Evolutionary conservation across 495 filamentous ascomycete species (phyloP), one percentile per base, ranked within the genome.

Genomic region (Hypoxylon subgilvum): DNA sequence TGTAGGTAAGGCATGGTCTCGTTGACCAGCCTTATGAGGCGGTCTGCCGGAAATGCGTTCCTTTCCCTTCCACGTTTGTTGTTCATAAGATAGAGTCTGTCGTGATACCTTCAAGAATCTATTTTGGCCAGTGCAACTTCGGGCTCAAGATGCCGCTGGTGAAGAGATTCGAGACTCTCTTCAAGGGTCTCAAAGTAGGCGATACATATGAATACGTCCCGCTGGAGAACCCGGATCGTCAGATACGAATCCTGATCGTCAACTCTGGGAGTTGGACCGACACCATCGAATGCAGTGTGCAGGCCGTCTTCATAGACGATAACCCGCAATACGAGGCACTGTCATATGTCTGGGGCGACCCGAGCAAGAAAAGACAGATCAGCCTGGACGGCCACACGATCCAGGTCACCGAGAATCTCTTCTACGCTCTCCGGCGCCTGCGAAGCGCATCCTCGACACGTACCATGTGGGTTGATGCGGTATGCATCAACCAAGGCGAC

Each of bases 401-500:
- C 35, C 27, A 57, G n/a, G 57, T 65, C 2, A 65, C 57, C 2
- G 35, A 18, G 1, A 61, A 65, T 32, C 45, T 65, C 0, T 41
- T 27, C 5, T 25, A 36, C 5, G 56, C 62, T n/a, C 34, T 65
- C 3, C 42, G 51, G 21, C 35, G 50, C 16, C 18, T 55, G 1
- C 49, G 56, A 51, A 17, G 23, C 31, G 27, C 6, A 5, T 17
- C 12, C 2, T 27, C 16, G 9, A 12, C 3, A 23, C 38, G 50
- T 2, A 25, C 10, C 10, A 23, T 53, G 7, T 53, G 50, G 50
- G 46, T 50, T 10, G 46, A 50, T n/a, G 30, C 45, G n/a, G 5
- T 48, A 16, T 48, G 45, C 32, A 38, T 66, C 28, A 61, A 71
- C 28, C 66, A 71, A 38, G 48, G 42, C 31, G 63, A 69, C 34